phyloP scores from a whole-genome alignment of 2,329 filamentous ascomycete species.

The Penicillium palitans region DNA sequence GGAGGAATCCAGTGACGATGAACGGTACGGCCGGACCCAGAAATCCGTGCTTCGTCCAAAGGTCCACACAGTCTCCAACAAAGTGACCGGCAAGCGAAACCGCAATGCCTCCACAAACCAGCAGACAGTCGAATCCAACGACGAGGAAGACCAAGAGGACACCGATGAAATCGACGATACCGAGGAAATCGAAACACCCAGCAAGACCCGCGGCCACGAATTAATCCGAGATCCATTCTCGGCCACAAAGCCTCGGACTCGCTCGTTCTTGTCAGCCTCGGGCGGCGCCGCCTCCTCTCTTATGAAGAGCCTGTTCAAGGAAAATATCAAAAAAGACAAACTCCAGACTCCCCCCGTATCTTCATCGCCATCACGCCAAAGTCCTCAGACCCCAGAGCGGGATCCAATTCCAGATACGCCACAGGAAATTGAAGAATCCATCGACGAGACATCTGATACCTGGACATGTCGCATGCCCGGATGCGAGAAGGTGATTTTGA shows the following conservation, averaged over 20 bases:
- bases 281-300: slow-evolving; percentile 19
- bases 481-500: slow-evolving; percentile 18
- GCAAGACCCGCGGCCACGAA: slow-evolving; percentile 26
- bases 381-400: slow-evolving; percentile 2
- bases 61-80: slow-evolving; percentile 39
- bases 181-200: slow-evolving; percentile 27
- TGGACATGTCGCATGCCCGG: slow-evolving; percentile 27
- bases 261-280: slow-evolving; percentile 15
- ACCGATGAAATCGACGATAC: slow-evolving; percentile 19
- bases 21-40: slow-evolving; percentile 36
- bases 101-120: slow-evolving; percentile 31
- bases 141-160: slow-evolving; percentile 26
- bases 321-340: slow-evolving; percentile 9
- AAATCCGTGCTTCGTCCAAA: slow-evolving; percentile 50
- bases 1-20: slow-evolving; percentile 36
- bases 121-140: slow-evolving; percentile 28
- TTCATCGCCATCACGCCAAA: background rate
- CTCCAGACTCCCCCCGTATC: slow-evolving; percentile 4
- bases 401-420: background rate
- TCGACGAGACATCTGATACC: slow-evolving; percentile 9
- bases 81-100: slow-evolving; percentile 45
- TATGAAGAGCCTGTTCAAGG: slow-evolving; percentile 22
- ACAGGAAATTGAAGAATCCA: background rate
- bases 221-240: slow-evolving; percentile 26
- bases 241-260: slow-evolving; percentile 16